Evolutionary conservation across 1,284 basidiomycete genomes (phyloP), one percentile per base, ranked within the genome.

Genomic region (Rhodotorula sp.): DNA sequence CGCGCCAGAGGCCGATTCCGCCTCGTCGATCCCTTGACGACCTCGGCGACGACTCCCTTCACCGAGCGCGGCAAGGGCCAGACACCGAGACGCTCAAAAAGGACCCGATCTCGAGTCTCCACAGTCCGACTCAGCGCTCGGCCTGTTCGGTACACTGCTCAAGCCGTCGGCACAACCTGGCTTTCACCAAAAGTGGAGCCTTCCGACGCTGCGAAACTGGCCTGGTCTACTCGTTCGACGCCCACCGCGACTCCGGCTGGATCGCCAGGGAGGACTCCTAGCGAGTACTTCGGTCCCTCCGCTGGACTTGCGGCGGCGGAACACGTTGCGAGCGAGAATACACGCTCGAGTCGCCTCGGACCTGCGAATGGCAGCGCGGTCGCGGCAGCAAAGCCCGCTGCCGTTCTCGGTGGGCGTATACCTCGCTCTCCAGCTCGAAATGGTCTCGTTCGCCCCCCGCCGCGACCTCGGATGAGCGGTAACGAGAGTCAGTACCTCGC

Each of bases 401-500:
- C 49, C 8, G 49, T 51, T 14, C 10, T 10, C 49, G 49, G 49
- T 10, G 24, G 22, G 24, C 24, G 22, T 2, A 51, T n/a, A 14
- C 26, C n/a, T 14, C 53, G 53, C 53, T 54, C 53, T 18, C 48
- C 48, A 18, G 48, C 24, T 49, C 48, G 48, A 49, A 24, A 24
- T 24, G 24, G n/a, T 29, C 53, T 29, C 26, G 22, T 15, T 10
- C 53, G 53, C 53, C 53, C n/a, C 6, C 53, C n/a, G 29, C 24
- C 26, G 6, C 26, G 53, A 18, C 53, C 8, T 18, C 26, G n/a
- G 15, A 17, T 30, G 6, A 17, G n/a, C 53, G 61, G 48, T 20
- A n/a, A 18, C 20, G 70, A 71, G 30, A 68, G 64, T 61, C 66
- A 68, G 64, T 71, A 71, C 62, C 57, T 70, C 56, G 66, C 72